These are phyloP conservation scores for Labyrinthula sp. DNA, from an alignment of 352 stramenopile species.

Conservation along the genomic window DNA sequence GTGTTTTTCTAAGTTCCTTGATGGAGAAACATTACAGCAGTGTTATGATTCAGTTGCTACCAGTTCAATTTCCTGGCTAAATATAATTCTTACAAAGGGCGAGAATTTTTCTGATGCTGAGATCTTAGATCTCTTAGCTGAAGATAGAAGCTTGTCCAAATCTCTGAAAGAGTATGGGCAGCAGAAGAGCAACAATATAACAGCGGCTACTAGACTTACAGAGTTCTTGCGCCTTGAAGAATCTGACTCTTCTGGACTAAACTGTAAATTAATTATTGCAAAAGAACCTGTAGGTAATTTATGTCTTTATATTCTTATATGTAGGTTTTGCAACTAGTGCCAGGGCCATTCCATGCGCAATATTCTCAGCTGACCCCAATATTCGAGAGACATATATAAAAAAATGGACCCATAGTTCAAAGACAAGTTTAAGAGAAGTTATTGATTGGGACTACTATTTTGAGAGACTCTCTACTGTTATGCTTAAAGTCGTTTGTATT, in stretches of 20 bases:
- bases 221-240: slow-evolving; percentile 94
- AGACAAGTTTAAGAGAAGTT: too few relatives aligned
- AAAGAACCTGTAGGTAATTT: slow-evolving; percentile 56
- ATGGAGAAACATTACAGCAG: slow-evolving; percentile 66
- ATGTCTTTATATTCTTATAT: too few relatives aligned
- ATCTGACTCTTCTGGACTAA: slow-evolving; percentile 89
- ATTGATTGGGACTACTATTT: slow-evolving; percentile 97
- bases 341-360: slow-evolving; percentile 84
- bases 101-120: slow-evolving; percentile 82
- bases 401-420: slow-evolving; percentile 48
- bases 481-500: slow-evolving; percentile 98
- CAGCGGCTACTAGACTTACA: slow-evolving; percentile 77
- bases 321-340: slow-evolving; percentile 89
- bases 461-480: slow-evolving; percentile 59
- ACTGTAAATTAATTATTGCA: slow-evolving; percentile 94
- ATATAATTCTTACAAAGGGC: slow-evolving; percentile 83
- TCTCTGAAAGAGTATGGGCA: slow-evolving; percentile 85
- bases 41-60: slow-evolving; percentile 86
- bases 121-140: slow-evolving; percentile 87
- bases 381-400: too few relatives aligned
- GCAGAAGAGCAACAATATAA: slow-evolving; percentile 91
- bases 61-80: slow-evolving; percentile 91
- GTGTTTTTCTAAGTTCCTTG: slow-evolving; percentile 89
- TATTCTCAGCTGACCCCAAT: slow-evolving; percentile 81
- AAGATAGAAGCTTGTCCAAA: slow-evolving; percentile 92